Percentiles rank a stretch among this genome's conserved stretches.
These are phyloP conservation scores for Grosmannia clavigera DNA, from an alignment of 2,329 filamentous ascomycete species.

Conservation along the genomic window DNA sequence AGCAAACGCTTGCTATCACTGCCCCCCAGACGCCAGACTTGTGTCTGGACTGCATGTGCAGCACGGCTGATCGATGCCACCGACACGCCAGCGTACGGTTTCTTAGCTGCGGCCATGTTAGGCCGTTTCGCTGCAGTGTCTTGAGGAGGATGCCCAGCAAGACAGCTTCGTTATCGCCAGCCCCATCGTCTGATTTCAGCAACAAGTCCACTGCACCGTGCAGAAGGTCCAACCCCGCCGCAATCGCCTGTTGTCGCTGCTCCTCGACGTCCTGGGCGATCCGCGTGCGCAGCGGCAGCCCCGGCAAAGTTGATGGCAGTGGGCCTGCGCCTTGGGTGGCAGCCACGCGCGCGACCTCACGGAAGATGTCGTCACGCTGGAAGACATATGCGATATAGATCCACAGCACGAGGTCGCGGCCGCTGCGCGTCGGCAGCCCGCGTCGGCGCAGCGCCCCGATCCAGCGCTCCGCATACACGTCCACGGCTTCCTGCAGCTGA, in stretches of 20 bases:
- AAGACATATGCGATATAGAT: constrained; percentile 21
- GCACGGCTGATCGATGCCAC: constrained; percentile 14
- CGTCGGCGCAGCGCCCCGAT: constrained; percentile 16
- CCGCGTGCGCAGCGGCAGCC: constrained; percentile 18
- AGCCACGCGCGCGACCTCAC: constrained; percentile 15
- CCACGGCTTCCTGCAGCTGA: constrained; percentile 27
- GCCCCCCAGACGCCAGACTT: constrained; percentile 10
- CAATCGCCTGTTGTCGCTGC: constrained; percentile 16
- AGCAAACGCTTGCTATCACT: constrained; percentile 7
- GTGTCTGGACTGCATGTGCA: constrained; percentile 14
- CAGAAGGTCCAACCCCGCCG: constrained; percentile 13
- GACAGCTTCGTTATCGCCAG: constrained; percentile 14
- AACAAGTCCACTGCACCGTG: constrained; percentile 15
- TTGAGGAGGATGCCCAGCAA: constrained; percentile 19
- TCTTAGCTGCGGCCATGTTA: constrained; percentile 16
- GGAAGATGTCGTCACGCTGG: constrained; percentile 16
- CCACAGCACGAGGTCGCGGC: constrained; percentile 18
- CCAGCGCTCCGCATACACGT: constrained; percentile 29
- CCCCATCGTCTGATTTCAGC: neutral
- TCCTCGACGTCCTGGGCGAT: constrained; percentile 18
- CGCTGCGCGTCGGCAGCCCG: constrained; percentile 9
- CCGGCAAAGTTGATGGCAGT: constrained; percentile 11
- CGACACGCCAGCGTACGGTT: constrained; percentile 15
- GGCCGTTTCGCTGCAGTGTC: constrained; percentile 15
- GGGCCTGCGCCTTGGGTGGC: constrained; percentile 15